Conservation (phyloP, 352 stramenopile genomes). For the Phytophthora macrochlamydospora region DNA sequence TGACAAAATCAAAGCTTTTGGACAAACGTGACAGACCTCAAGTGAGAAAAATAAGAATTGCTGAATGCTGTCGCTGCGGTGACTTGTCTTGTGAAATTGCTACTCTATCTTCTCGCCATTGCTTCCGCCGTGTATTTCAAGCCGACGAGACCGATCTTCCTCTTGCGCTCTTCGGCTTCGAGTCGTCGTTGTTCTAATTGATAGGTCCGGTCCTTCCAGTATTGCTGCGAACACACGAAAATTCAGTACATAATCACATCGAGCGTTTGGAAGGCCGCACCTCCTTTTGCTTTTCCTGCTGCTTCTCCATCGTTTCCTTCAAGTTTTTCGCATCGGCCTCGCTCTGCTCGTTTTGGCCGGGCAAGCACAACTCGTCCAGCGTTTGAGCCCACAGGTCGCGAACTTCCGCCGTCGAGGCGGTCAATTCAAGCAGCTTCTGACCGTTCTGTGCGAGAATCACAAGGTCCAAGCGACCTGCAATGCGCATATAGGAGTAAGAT, state of each 20-base stretch:
- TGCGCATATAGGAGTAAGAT: neutral
- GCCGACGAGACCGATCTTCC: conserved; percentile 66
- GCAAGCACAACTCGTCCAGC: conserved; percentile 60
- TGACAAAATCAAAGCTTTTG: neutral
- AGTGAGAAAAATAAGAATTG: neutral
- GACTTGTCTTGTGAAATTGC: neutral
- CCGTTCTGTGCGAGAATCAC: conserved; percentile 56
- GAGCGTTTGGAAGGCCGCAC: conserved; percentile 12
- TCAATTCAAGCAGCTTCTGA: conserved; percentile 71
- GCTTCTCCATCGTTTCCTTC: conserved; percentile 56
- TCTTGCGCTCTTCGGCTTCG: conserved; percentile 79
- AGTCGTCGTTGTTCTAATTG: conserved; percentile 63
- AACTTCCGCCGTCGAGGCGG: conserved; percentile 36
- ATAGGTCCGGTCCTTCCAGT: conserved; percentile 71
- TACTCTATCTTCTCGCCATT: conserved; percentile 38
- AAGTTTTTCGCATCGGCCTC: conserved; percentile 45
- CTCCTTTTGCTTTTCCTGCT: conserved; percentile 69
- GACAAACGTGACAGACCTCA: neutral
- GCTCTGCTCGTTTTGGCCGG: conserved; percentile 24
- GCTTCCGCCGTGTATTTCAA: conserved; percentile 78
- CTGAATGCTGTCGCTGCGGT: neutral
- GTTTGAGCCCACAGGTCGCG: conserved; percentile 76
- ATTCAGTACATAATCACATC: neutral
- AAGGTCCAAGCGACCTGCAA: conserved; percentile 44
- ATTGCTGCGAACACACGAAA: conserved; percentile 37